A percentile compares a stretch with the other conserved stretches of the same genome.
Conservation (phyloP, 2,329 filamentous ascomycete genomes). For the Aureobasidium musti region DNA sequence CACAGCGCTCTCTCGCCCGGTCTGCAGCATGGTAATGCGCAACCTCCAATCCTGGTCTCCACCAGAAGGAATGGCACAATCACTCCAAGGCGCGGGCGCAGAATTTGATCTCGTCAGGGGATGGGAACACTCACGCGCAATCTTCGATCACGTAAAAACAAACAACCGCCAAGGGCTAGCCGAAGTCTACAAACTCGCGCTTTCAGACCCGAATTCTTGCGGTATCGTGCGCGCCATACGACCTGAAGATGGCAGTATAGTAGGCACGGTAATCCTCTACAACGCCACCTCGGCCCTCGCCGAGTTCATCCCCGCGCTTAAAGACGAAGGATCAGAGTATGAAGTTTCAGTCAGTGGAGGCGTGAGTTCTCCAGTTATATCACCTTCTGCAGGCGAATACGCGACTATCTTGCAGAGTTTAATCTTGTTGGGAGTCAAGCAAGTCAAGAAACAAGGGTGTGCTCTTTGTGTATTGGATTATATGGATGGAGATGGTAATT, state of each 20-base stretch:
- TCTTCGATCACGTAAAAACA: conserved; percentile 72
- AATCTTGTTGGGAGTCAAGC: conserved; percentile 75
- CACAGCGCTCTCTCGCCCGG: conserved; percentile 61
- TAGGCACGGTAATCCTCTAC: conserved; percentile 80
- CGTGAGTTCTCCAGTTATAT: conserved; percentile 77
- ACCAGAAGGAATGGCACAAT: conserved; percentile 74
- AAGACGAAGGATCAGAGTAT: conserved; percentile 45
- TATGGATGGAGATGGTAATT: conserved; percentile 70
- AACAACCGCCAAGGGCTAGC: conserved; percentile 75
- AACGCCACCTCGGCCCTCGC: conserved; percentile 68
- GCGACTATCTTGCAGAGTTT: conserved; percentile 75
- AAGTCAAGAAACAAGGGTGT: conserved; percentile 77
- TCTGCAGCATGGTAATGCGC: conserved; percentile 72
- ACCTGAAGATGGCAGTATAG: conserved; percentile 63
- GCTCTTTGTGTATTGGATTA: conserved; percentile 74
- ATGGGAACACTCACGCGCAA: conserved; percentile 70
- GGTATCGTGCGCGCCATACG: conserved; percentile 82
- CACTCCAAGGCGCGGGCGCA: conserved; percentile 69
- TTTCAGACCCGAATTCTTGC: conserved; percentile 70
- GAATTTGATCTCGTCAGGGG: conserved; percentile 84
- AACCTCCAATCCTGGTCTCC: conserved; percentile 73
- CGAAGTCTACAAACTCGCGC: conserved; percentile 75
- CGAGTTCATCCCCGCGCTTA: conserved; percentile 68
- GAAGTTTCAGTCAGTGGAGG: conserved; percentile 58
- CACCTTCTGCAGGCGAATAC: conserved; percentile 66